These are phyloP conservation scores for Pseudogymnoascus sp. DNA, from an alignment of 2,329 filamentous ascomycete genomes.

Conservation along the genomic window DNA sequence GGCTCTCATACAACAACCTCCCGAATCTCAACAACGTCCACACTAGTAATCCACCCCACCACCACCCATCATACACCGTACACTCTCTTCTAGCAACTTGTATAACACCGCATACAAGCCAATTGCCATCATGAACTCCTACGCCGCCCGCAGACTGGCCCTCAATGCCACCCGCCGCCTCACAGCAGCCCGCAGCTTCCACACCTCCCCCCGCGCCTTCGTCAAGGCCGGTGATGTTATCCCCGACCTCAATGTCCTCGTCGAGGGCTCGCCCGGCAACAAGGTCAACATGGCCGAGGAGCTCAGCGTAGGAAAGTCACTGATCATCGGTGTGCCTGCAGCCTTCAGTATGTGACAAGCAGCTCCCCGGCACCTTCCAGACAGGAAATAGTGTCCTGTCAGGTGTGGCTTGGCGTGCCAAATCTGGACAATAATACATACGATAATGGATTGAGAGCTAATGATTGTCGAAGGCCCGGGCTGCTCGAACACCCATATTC, in stretches of 20 bases:
- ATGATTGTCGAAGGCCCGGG: constrained; percentile 38
- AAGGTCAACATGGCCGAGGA: constrained; percentile 81
- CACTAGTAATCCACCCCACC: neutral
- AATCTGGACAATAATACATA: constrained; percentile 32
- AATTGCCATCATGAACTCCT: constrained; percentile 7
- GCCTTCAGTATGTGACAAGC: constrained; percentile 51
- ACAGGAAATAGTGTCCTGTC: constrained; percentile 11
- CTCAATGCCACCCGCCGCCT: constrained; percentile 12
- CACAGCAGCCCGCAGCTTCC: constrained; percentile 41
- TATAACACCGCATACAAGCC: neutral
- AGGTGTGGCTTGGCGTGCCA: constrained; percentile 32
- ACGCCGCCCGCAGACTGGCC: neutral
- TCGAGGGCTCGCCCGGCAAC: constrained; percentile 81
- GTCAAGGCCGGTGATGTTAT: constrained; percentile 74
- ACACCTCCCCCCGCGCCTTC: constrained; percentile 50
- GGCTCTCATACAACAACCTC: neutral
- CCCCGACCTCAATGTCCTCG: constrained; percentile 67
- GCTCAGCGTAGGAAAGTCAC: constrained; percentile 59
- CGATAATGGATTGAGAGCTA: neutral
- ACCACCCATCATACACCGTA: neutral
- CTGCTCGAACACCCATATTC: constrained; percentile 65
- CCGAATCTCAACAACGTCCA: neutral
- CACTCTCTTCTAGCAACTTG: neutral
- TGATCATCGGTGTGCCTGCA: constrained; percentile 79
- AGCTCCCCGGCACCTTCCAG: neutral